phyloP scores from a whole-genome alignment of 176 grass and related monocot genomes.

The Pontederia paniculata region DNA sequence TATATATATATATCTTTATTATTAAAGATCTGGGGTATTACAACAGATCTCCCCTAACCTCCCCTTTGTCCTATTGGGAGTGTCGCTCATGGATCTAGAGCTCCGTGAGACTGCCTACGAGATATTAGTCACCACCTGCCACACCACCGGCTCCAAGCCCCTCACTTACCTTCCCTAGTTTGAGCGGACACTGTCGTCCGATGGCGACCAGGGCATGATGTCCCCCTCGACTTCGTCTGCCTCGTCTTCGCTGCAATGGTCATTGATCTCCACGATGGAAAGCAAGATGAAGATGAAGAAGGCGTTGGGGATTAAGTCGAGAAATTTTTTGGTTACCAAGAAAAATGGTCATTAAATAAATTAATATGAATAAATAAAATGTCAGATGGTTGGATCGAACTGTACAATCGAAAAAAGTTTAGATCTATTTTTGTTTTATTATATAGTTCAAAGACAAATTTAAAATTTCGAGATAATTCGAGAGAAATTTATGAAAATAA shows the following conservation, averaged over 20 bases:
- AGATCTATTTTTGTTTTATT: too few relatives aligned
- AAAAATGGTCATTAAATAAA: too few relatives aligned
- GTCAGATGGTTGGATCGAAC: too few relatives aligned
- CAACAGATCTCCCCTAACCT: slow-evolving; percentile 31
- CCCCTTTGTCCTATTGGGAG: slow-evolving; percentile 51
- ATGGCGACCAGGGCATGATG: slow-evolving; percentile 20
- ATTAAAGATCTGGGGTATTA: too few relatives aligned
- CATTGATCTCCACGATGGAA: too few relatives aligned
- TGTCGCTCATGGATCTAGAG: slow-evolving; percentile 31
- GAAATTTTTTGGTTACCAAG: too few relatives aligned
- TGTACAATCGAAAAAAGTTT: too few relatives aligned
- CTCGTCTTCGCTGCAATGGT: slow-evolving; percentile 14
- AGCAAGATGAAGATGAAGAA: slow-evolving; percentile 36
- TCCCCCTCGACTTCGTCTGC: slow-evolving; percentile 23
- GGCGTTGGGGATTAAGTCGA: slow-evolving; percentile 76
- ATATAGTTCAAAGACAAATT: too few relatives aligned
- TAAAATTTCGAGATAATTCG: too few relatives aligned
- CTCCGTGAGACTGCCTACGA: slow-evolving; percentile 75
- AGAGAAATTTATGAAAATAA: too few relatives aligned
- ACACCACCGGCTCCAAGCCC: slow-evolving; percentile 56
- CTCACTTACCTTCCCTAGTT: slow-evolving; percentile 25
- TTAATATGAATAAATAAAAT: too few relatives aligned
- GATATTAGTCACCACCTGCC: slow-evolving; percentile 71
- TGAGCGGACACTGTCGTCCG: slow-evolving; percentile 36
- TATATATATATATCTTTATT: neutral